These are phyloP conservation scores for Fusarium marasasianum DNA, from an alignment of 2,329 filamentous ascomycete species.

Conservation along the genomic window DNA sequence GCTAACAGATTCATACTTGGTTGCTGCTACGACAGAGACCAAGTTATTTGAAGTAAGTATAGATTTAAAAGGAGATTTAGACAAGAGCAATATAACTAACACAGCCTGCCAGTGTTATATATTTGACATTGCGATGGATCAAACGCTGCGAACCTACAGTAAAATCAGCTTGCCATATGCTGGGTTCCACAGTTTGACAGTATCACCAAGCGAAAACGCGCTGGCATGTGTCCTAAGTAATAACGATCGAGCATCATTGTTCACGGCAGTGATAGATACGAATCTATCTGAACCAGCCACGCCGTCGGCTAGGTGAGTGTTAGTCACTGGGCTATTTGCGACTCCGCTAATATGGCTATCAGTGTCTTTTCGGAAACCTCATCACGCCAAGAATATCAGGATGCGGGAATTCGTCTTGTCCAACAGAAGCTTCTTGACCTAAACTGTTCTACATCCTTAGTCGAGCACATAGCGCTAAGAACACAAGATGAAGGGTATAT, in stretches of 20 bases:
- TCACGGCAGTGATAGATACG: neutral
- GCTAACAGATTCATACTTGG: neutral
- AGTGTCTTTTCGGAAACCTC: neutral
- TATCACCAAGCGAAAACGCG: neutral
- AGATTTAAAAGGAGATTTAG: fast-evolving
- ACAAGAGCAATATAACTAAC: neutral
- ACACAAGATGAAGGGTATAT: neutral
- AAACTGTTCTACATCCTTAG: neutral
- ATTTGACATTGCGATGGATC: neutral
- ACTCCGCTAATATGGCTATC: neutral
- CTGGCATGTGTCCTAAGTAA: neutral
- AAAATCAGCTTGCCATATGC: neutral
- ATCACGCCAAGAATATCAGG: neutral
- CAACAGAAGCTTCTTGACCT: neutral
- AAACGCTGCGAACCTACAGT: neutral
- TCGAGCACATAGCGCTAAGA: neutral
- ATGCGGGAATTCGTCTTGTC: neutral
- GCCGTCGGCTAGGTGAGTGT: neutral
- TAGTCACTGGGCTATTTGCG: fast-evolving
- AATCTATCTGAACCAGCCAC: neutral
- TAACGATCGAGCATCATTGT: neutral
- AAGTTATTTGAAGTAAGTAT: neutral
- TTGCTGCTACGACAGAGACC: neutral
- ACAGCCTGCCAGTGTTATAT: neutral
- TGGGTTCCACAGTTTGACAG: neutral